Percentiles rank a stretch among this genome's conserved stretches.
phyloP scores from a whole-genome alignment of 495 filamentous ascomycete species.

The Venustampulla echinocandica region DNA sequence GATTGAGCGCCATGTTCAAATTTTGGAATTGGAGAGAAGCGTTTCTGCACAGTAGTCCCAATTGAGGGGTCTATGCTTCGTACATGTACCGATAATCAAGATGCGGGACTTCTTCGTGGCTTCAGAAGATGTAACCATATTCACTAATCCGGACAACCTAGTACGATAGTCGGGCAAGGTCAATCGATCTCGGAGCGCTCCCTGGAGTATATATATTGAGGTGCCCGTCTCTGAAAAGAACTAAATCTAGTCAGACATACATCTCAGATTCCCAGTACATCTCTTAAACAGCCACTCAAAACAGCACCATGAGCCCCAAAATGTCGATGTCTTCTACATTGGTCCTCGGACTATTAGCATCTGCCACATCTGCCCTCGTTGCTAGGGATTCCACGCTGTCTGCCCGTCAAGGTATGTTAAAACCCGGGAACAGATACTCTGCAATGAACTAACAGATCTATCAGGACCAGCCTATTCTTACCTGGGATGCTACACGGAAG shows the following conservation, averaged over 20 bases:
- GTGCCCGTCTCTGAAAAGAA: too few relatives aligned
- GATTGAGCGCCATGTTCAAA: too few relatives aligned
- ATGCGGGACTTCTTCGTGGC: not conserved
- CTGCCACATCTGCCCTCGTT: not conserved
- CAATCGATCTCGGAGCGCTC: not conserved
- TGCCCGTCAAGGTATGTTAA: not conserved
- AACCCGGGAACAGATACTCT: not conserved
- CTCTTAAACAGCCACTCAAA: not conserved
- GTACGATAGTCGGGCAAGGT: too few relatives aligned
- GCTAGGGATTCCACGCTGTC: not conserved
- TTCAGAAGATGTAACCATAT: not conserved
- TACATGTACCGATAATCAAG: not conserved
- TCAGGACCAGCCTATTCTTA: constrained; percentile 1
- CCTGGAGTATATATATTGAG: not conserved
- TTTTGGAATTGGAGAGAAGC: too few relatives aligned
- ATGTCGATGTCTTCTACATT: not conserved
- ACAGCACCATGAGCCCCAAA: not conserved
- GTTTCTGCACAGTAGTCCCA: too few relatives aligned
- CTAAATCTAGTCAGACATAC: too few relatives aligned
- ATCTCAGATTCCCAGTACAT: too few relatives aligned
- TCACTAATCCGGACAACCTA: not conserved
- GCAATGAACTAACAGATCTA: not conserved
- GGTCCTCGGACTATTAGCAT: not conserved
- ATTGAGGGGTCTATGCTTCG: too few relatives aligned
- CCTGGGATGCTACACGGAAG: constrained; percentile 5